Evolutionary conservation across 2,329 filamentous ascomycete species (phyloP).

Genomic region (Fusarium luffae): DNA sequence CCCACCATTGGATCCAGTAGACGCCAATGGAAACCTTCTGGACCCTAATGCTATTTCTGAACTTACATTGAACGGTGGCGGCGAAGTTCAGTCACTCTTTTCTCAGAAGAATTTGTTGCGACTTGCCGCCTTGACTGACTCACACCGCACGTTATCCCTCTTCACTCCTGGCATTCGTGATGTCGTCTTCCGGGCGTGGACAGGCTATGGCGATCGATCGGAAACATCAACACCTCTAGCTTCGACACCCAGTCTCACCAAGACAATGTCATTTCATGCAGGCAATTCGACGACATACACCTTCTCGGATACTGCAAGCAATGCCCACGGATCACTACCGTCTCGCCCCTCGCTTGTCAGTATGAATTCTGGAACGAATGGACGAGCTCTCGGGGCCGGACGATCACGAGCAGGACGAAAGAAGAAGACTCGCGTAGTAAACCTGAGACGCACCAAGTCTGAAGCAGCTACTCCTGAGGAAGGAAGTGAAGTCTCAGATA

Average conservation of each 20-base stretch:
- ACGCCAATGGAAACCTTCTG: constrained; percentile 80
- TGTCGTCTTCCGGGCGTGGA: constrained; percentile 92
- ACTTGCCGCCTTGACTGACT: constrained; percentile 84
- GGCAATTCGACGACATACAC: constrained; percentile 75
- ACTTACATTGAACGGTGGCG: constrained; percentile 80
- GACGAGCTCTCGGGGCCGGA: constrained; percentile 71
- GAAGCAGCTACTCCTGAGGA: constrained; percentile 65
- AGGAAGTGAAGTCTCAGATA: constrained; percentile 62
- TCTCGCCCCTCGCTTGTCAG: constrained; percentile 75
- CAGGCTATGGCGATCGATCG: constrained; percentile 77
- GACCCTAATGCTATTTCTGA: constrained; percentile 80
- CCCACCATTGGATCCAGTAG: constrained; percentile 83
- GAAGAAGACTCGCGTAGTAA: constrained; percentile 86
- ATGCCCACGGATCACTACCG: constrained; percentile 70
- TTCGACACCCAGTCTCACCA: constrained; percentile 65
- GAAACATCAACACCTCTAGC: constrained; percentile 65
- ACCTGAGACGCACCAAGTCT: constrained; percentile 74
- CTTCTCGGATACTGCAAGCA: constrained; percentile 76
- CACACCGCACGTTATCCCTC: constrained; percentile 88
- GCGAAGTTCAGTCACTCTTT: constrained; percentile 88
- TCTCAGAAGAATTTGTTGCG: constrained; percentile 93
- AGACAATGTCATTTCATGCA: constrained; percentile 70
- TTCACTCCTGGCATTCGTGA: constrained; percentile 93
- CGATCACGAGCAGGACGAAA: constrained; percentile 74
- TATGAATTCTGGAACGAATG: constrained; percentile 69